Base-by-base conservation (phyloP, 345 rosid species). In the Erodium maritimum region DNA sequence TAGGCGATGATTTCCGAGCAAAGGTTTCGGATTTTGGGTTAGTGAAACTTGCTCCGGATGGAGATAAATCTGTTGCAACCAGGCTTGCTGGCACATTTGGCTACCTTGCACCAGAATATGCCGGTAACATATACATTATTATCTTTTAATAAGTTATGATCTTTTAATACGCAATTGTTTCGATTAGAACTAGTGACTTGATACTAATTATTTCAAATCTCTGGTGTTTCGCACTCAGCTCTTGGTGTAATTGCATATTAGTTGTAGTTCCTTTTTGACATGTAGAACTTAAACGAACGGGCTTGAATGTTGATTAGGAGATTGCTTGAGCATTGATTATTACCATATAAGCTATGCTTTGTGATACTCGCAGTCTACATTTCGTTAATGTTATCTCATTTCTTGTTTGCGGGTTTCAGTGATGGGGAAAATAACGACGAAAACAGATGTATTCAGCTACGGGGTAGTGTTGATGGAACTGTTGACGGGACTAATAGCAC, bases 21-120 rank as follows among this genome's bases (percentile, higher is more conserved):
- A 82, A 79, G 61, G 79, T 82, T 57, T 72, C 84, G 1, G 87
- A 82, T 59, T 82, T 82, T 18, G 87, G 87, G 46, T 64, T 82
- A 54, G 82, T 79, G 52, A 79, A 71, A 61, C 80, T 74, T 37
- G 84, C 80, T 50, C 82, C 80, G 0, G 78, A 82, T 65, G 73
- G 82, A 23, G 70, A 75, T 55, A 69, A 70, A 51, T 80, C 85
- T 14, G 67, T 82, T 0, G 77, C 56, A 5, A 80, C 88, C 17
- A 67, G 74, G 53, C 78, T 75, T 18, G 82, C 82, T 11, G 87
- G 84, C 21, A 82, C 87, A 0, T 82, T 82, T 65, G 84, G 87
- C 4, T 82, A 82, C 66, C 80, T 76, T 56, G 84, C 84, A 46
- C 87, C 84, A 17, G 84, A 79, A 77, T 82, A 82, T 69, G 82